A percentile compares a stretch with the other conserved stretches of the same genome.
Conservation (phyloP, 129 eudicot genomes). For the Centella asiatica region DNA sequence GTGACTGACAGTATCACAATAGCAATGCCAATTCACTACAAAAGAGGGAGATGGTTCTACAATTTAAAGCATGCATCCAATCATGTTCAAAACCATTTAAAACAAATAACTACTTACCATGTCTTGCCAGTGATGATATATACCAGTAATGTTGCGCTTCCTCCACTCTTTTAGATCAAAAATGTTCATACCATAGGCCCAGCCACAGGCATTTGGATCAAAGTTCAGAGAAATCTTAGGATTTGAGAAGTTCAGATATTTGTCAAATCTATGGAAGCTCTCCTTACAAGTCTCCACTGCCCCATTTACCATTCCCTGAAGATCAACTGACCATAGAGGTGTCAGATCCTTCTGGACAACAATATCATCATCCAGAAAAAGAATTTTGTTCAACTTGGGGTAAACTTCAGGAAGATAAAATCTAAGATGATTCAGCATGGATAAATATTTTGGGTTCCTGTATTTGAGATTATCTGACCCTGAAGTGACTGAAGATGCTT, state of each 20-base stretch:
- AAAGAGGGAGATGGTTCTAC: background rate
- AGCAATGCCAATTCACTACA: background rate
- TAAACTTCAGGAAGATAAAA: constrained; percentile 97
- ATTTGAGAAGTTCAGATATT: constrained; percentile 88
- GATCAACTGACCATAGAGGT: constrained; percentile 75
- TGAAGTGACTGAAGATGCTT: constrained; percentile 45
- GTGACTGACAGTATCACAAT: too few species aligned
- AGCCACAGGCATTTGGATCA: constrained; percentile 92
- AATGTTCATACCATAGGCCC: constrained; percentile 99
- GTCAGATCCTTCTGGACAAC: constrained; percentile 95
- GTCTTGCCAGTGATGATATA: constrained; percentile 93
- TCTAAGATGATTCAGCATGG: constrained; percentile 92
- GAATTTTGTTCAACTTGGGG: constrained; percentile 76
- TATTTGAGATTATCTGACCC: constrained; percentile 89
- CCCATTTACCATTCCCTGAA: constrained; percentile 98
- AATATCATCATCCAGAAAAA: constrained; percentile 97
- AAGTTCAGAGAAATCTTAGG: constrained; percentile 76
- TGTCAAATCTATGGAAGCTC: constrained; percentile 96
- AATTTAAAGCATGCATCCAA: background rate
- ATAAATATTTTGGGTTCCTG: constrained; percentile 91
- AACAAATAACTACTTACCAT: constrained; percentile 32
- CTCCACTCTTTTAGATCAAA: constrained; percentile 93
- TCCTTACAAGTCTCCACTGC: constrained; percentile 99
- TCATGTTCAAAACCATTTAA: background rate
- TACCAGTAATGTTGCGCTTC: constrained; percentile 86